Percentiles rank a stretch among this genome's conserved stretches.
phyloP scores from a whole-genome alignment of 352 stramenopile genomes.

The Aphanomyces astaci region DNA sequence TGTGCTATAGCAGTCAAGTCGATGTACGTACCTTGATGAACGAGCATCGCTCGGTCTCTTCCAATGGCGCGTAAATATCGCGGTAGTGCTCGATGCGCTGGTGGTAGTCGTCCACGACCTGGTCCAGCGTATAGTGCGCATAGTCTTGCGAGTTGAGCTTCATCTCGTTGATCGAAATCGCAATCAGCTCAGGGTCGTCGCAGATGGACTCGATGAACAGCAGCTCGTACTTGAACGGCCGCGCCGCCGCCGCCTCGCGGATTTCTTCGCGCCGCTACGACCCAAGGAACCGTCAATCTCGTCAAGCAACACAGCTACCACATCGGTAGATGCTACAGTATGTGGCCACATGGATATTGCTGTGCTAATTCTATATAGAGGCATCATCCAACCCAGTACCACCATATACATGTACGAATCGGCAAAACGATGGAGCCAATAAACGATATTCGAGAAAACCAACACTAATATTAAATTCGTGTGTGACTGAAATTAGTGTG shows the following conservation, averaged over 20 bases:
- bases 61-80: slow-evolving; percentile 56
- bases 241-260: slow-evolving; percentile 40
- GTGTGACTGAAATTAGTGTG: no score
- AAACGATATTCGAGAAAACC: no score
- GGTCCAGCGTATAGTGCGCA: slow-evolving; percentile 54
- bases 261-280: slow-evolving; percentile 46
- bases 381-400: no score
- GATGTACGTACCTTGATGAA: slow-evolving; percentile 50
- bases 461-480: no score
- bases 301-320: no score
- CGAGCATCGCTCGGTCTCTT: slow-evolving; percentile 43
- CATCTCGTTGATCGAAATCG: slow-evolving; percentile 79
- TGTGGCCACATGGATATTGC: no score
- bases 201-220: slow-evolving; percentile 77
- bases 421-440: no score
- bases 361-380: no score
- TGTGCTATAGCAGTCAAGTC: not conserved
- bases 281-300: no score
- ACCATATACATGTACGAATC: no score
- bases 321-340: no score
- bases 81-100: slow-evolving; percentile 76
- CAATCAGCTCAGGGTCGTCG: slow-evolving; percentile 60
- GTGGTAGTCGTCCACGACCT: slow-evolving; percentile 65
- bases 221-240: slow-evolving; percentile 56
- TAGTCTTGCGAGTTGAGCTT: slow-evolving; percentile 79